Conservation (phyloP, 208 protist genomes). For the Crithidia brevicula region DNA sequence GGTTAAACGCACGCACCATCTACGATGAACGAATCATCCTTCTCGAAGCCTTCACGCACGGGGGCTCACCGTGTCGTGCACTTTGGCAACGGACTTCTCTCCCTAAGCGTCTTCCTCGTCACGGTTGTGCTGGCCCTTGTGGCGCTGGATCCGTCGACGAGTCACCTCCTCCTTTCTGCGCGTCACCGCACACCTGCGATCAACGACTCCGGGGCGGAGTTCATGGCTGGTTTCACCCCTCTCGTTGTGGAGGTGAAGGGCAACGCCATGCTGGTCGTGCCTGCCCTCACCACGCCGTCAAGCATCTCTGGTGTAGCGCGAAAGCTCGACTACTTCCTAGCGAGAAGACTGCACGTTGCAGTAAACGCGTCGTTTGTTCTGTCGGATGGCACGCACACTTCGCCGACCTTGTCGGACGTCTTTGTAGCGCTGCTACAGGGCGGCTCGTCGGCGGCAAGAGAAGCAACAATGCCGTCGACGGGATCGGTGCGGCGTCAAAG, state of each 20-base stretch:
- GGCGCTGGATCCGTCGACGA: conserved; percentile 16
- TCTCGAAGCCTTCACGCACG: neutral
- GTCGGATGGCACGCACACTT: neutral
- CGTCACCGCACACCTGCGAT: conserved; percentile 14
- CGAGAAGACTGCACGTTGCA: neutral
- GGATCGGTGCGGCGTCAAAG: neutral
- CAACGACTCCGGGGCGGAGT: neutral
- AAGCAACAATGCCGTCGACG: too few species aligned
- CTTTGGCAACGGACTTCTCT: conserved; percentile 27
- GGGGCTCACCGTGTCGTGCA: conserved; percentile 23
- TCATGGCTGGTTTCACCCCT: conserved; percentile 7
- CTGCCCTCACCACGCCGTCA: neutral
- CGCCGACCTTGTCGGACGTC: conserved; percentile 21
- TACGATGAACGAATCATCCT: neutral
- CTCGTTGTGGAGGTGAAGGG: conserved; percentile 8
- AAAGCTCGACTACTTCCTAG: conserved; percentile 15
- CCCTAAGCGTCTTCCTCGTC: conserved; percentile 11
- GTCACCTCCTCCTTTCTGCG: conserved; percentile 16
- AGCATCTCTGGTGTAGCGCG: neutral
- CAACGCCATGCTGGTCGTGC: conserved; percentile 13
- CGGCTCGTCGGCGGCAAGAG: neutral
- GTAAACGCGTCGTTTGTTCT: neutral
- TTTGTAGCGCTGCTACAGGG: conserved; percentile 8
- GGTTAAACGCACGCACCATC: too few species aligned
- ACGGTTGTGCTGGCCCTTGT: conserved; percentile 16